These are phyloP conservation scores for Podospora bellae-mahoneyi DNA, from an alignment of 495 filamentous ascomycete genomes.

Conservation along the genomic window DNA sequence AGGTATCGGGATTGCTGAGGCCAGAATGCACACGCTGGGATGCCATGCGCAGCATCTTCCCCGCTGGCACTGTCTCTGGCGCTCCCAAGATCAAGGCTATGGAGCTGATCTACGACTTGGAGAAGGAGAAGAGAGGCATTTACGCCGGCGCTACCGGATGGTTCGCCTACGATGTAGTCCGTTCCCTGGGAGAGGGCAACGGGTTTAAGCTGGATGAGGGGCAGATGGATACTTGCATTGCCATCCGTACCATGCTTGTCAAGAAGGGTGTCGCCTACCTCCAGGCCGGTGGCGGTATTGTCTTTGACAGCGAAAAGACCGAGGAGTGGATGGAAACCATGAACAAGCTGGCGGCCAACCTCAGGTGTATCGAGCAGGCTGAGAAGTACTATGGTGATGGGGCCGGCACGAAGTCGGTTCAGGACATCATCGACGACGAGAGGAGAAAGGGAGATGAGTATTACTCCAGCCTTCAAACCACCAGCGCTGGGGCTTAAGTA, in stretches of 20 bases:
- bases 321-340: constrained; percentile 97
- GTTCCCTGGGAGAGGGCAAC: constrained; percentile 43
- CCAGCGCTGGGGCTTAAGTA: constrained; percentile 23
- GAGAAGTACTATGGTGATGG: constrained; percentile 62
- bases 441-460: constrained; percentile 35
- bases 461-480: constrained; percentile 24
- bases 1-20: constrained; percentile 84
- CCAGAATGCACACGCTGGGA: constrained; percentile 86
- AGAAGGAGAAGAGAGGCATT: constrained; percentile 88
- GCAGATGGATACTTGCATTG: constrained; percentile 98
- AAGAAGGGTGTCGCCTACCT: constrained; percentile 90
- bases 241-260: constrained; percentile 91
- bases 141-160: constrained; percentile 98
- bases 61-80: constrained; percentile 88
- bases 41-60: constrained; percentile 93
- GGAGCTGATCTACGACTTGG: constrained; percentile 93
- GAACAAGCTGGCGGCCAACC: constrained; percentile 89
- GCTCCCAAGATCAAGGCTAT: constrained; percentile 95
- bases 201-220: constrained; percentile 50
- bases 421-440: constrained; percentile 38
- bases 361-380: constrained; percentile 78
- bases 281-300: constrained; percentile 95
- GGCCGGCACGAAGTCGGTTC: constrained; percentile 30
- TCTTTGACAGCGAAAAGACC: constrained; percentile 89
- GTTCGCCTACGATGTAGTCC: constrained; percentile 63